Base-by-base conservation (phyloP, 768 basidiomycete genomes). In the Kwoniella bestiolae region DNA sequence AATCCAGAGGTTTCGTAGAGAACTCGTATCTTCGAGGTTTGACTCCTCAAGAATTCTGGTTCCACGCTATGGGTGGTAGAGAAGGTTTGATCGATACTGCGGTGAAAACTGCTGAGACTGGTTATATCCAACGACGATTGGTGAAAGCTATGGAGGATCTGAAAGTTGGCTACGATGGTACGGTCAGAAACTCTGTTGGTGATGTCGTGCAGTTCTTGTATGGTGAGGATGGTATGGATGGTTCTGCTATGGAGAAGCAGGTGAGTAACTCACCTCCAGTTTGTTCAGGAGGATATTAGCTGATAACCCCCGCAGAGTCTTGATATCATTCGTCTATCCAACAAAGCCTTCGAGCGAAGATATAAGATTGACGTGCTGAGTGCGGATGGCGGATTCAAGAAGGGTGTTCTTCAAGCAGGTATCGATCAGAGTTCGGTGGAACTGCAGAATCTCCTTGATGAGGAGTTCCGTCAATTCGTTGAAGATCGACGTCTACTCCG, bases 1-100 rank as follows among this genome's bases (percentile, higher is more conserved):
- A 98, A 77, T 91, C 96, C 5, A 89, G 95, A 60, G 96, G 96
- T 18, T 99, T 98, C 80, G 96, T 99, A 66, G 96, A 98, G 82
- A 99, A 99, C 80, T 98, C 96, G 23, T 98, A 98, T 75, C 85
- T 98, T 34, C 90, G 94, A 62, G 94, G 96, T 26, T 80, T 99
- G 65, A 98, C 94, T 2, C 95, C 96, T 0, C 94, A 97, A 70
- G 96, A 99, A 79, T 99, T 92, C 85, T 98, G 98, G 86, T 98
- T 99, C 88, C 96, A 99, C 81, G 96, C 96, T 62, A 98, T 98
- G 95, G 95, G 95, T 74, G 95, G 96, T 82, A 91, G 96, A 72
- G 96, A 98, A 82, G 96, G 96, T 85, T 83, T 99, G 58, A 97
- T 98, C 75, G 96, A 99, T 85, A 98, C 96, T 3, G 96, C 96